Conservation (phyloP, 2,329 filamentous ascomycete genomes). For the Tolypocladium ovalisporum region DNA sequence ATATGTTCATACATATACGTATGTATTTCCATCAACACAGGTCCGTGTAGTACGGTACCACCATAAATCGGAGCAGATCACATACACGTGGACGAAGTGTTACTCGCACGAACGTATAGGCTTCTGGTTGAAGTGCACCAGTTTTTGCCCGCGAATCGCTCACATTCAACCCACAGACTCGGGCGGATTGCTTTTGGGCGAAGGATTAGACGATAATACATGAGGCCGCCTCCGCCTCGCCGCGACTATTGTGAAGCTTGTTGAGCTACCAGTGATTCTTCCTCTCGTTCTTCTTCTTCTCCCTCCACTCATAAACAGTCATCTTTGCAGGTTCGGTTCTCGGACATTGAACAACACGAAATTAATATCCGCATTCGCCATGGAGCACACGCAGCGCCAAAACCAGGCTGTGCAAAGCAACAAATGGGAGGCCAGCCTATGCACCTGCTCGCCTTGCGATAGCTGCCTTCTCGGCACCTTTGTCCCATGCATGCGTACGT, state of each 20-base stretch:
- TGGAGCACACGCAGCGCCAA: neutral
- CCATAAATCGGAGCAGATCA: too few species aligned
- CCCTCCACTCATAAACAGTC: neutral
- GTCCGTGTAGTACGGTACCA: too few species aligned
- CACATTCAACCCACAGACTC: too few species aligned
- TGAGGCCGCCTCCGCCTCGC: neutral
- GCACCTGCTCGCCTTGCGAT: constrained; percentile 27
- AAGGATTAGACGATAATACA: neutral
- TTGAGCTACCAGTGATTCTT: neutral
- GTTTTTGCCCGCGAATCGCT: too few species aligned
- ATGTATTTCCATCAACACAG: too few species aligned
- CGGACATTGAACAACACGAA: neutral
- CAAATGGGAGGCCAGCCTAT: constrained; percentile 27
- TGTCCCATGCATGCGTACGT: constrained; percentile 32
- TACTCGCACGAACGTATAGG: too few species aligned
- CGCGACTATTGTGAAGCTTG: neutral
- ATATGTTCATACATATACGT: too few species aligned
- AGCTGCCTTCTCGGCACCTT: constrained; percentile 27
- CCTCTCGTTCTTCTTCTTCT: neutral
- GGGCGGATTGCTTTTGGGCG: neutral
- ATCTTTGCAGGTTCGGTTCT: neutral
- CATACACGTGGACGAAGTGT: too few species aligned
- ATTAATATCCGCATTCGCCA: neutral
- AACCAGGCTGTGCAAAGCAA: constrained; percentile 5
- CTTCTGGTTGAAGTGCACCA: too few species aligned